A percentile compares a stretch with the other conserved stretches of the same genome.
These are phyloP conservation scores for Sarcomyxa edulis DNA, from an alignment of 768 basidiomycete genomes.

Conservation along the genomic window DNA sequence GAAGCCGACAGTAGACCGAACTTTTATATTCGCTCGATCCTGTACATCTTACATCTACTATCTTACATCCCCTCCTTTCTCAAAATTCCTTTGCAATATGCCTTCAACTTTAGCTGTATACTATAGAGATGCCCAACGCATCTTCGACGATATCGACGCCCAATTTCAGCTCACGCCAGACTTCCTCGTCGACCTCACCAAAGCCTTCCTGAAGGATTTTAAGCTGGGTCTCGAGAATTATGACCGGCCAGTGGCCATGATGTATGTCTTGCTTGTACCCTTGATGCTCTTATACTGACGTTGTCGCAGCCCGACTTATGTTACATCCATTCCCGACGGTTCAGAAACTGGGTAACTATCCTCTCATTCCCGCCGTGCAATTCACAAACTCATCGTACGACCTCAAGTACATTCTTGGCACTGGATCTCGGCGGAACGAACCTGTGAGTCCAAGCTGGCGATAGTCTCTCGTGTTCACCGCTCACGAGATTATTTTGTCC, in stretches of 20 bases:
- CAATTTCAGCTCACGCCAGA: slow-evolving; percentile 68
- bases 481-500: slow-evolving; percentile 7
- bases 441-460: slow-evolving; percentile 59
- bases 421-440: slow-evolving; percentile 98
- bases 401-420: slow-evolving; percentile 83
- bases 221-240: slow-evolving; percentile 66
- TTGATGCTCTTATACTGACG: slow-evolving; percentile 9
- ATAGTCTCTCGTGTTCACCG: slow-evolving; percentile 1
- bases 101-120: slow-evolving; percentile 36
- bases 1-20: too few relatives aligned
- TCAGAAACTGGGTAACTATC: slow-evolving; percentile 80
- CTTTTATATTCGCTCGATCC: too few relatives aligned
- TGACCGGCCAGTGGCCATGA: slow-evolving; percentile 88
- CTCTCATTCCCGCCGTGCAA: slow-evolving; percentile 2
- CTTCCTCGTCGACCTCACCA: slow-evolving; percentile 62
- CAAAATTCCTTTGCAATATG: too few relatives aligned
- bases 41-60: too few relatives aligned
- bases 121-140: slow-evolving; percentile 35
- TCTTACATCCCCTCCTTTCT: too few relatives aligned
- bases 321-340: slow-evolving; percentile 93
- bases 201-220: slow-evolving; percentile 79
- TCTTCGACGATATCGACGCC: slow-evolving; percentile 61
- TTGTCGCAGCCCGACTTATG: slow-evolving; percentile 78
- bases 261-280: slow-evolving; percentile 39
- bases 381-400: slow-evolving; percentile 1